A percentile compares a stretch with the other conserved stretches of the same genome.
Conservation (phyloP, 1,139 yeast genomes). For the Nakaseomyces nivariensis region DNA sequence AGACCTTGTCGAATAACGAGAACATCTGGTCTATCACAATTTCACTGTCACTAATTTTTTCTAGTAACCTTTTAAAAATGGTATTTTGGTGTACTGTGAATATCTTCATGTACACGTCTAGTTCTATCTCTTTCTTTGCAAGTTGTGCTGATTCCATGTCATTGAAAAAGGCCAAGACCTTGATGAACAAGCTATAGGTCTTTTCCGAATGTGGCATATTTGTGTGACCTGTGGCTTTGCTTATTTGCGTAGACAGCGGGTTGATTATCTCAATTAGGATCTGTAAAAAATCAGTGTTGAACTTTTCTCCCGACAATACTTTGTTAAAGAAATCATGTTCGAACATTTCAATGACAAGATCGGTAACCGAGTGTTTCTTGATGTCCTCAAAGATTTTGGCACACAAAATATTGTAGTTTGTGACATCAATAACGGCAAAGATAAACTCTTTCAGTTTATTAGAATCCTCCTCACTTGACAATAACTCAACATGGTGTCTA, state of each 20-base stretch:
- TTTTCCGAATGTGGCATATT: constrained; percentile 11
- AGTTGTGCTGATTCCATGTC: constrained; percentile 9
- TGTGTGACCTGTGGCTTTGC: constrained; percentile 7
- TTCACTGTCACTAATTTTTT: constrained; percentile 7
- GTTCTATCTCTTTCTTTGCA: constrained; percentile 8
- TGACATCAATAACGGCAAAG: constrained; percentile 15
- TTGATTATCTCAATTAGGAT: constrained; percentile 21
- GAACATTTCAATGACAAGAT: constrained; percentile 14
- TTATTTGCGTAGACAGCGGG: constrained; percentile 17
- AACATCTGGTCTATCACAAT: constrained; percentile 15
- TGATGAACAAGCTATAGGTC: constrained; percentile 11
- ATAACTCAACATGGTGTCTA: constrained; percentile 12
- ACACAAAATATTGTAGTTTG: constrained; percentile 19
- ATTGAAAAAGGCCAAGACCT: constrained; percentile 11
- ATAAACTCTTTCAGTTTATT: constrained; percentile 12
- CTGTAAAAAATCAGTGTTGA: constrained; percentile 10
- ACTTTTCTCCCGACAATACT: constrained; percentile 9
- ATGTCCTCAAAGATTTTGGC: constrained; percentile 23
- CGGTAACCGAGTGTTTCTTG: constrained; percentile 10
- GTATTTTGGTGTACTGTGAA: constrained; percentile 24
- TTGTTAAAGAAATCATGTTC: constrained; percentile 22
- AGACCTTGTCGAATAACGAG: constrained; percentile 23
- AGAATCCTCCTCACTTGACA: constrained; percentile 1
- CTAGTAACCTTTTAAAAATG: constrained; percentile 17
- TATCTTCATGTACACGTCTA: constrained; percentile 23